A percentile compares a stretch with the other conserved stretches of the same genome.
Conservation (phyloP, 192 early-diverging fungal species). For the Allomyces macrogynus region DNA sequence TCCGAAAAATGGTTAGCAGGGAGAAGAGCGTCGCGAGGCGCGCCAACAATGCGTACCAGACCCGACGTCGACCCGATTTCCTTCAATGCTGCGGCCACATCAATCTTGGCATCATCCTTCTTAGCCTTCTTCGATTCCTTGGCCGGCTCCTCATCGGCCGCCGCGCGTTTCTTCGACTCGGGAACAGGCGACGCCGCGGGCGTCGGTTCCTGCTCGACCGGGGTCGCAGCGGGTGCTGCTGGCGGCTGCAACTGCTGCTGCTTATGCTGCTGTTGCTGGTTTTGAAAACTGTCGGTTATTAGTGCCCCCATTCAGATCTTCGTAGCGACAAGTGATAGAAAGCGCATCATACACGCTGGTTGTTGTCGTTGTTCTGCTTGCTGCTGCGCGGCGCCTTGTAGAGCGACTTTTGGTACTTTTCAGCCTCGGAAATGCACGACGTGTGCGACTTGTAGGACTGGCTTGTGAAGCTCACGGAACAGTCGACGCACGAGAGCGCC, state of each 20-base stretch:
- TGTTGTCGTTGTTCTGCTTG: constrained; percentile 10
- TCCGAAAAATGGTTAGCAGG: too few species aligned
- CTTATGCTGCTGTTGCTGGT: constrained; percentile 1
- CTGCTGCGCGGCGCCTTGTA: constrained; percentile 37
- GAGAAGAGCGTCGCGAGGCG: too few species aligned
- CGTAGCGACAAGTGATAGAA: background rate
- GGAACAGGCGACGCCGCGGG: constrained; percentile 14
- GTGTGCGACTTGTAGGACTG: constrained; percentile 59
- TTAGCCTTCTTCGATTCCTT: constrained; percentile 9
- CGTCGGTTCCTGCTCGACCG: constrained; percentile 1
- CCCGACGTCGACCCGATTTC: too few species aligned
- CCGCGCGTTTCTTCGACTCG: constrained; percentile 11
- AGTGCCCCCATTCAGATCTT: background rate
- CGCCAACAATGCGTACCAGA: too few species aligned
- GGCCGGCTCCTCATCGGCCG: constrained; percentile 1
- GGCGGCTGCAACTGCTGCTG: background rate
- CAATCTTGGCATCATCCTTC: constrained; percentile 10
- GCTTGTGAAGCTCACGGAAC: constrained; percentile 61
- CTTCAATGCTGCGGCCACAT: too few species aligned
- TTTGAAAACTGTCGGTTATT: too few species aligned
- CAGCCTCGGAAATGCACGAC: constrained; percentile 74
- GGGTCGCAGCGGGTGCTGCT: background rate
- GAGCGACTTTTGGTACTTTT: constrained; percentile 79
- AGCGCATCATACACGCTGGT: constrained; percentile 2
- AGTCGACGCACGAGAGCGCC: constrained; percentile 83